Conservation (phyloP, 2,329 filamentous ascomycete genomes). For the Coniochaeta ligniaria region DNA sequence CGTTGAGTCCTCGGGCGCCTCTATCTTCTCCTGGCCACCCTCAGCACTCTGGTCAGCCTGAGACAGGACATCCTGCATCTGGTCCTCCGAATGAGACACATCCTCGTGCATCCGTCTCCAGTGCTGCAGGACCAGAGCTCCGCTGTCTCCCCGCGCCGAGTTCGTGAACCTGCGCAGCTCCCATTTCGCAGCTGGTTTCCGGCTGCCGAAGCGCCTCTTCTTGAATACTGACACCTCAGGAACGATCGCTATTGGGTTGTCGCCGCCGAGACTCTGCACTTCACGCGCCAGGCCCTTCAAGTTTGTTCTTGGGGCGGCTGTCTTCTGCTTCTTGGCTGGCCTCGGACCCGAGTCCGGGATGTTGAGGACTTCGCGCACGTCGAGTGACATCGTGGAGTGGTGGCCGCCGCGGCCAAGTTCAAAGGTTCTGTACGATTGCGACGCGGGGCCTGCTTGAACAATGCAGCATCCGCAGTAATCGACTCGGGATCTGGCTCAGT, state of each 20-base stretch:
- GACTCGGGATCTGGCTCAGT: no score
- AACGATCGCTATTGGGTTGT: slow-evolving; percentile 61
- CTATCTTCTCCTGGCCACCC: slow-evolving; percentile 15
- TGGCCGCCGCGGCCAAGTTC: neutral
- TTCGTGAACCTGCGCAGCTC: slow-evolving; percentile 67
- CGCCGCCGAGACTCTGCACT: slow-evolving; percentile 57
- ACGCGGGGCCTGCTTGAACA: neutral
- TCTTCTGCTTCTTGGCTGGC: slow-evolving; percentile 69
- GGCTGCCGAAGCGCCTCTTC: slow-evolving; percentile 45
- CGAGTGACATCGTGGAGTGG: slow-evolving; percentile 45
- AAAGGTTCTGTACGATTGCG: neutral
- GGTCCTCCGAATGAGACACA: slow-evolving; percentile 23
- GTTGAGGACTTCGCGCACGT: slow-evolving; percentile 85
- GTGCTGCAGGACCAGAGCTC: slow-evolving; percentile 62
- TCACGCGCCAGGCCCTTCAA: slow-evolving; percentile 59
- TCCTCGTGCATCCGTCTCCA: slow-evolving; percentile 63
- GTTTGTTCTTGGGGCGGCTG: slow-evolving; percentile 50
- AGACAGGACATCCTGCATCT: slow-evolving; percentile 19
- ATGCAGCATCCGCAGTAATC: no score
- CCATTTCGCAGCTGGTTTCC: slow-evolving; percentile 56
- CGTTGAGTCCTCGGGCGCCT: slow-evolving; percentile 44
- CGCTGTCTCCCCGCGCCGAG: slow-evolving; percentile 61
- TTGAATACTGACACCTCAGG: slow-evolving; percentile 54
- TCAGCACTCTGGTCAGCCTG: slow-evolving; percentile 22
- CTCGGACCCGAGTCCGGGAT: slow-evolving; percentile 51